Evolutionary conservation across 345 rosid genomes (phyloP).

Genomic region (Iberis pinnata): DNA sequence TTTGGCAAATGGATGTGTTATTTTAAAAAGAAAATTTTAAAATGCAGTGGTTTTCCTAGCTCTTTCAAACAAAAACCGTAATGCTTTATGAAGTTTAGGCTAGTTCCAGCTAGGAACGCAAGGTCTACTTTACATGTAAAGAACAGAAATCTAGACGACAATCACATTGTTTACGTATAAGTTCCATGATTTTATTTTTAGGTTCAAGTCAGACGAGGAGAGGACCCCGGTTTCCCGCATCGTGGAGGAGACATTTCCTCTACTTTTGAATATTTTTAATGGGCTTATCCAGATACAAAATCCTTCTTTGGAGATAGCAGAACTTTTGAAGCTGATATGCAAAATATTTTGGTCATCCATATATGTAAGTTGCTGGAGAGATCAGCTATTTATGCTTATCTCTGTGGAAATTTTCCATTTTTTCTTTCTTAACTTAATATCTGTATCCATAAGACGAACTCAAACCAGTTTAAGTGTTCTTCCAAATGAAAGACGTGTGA

Average conservation of each 20-base stretch:
- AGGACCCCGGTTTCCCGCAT: slow-evolving; percentile 77
- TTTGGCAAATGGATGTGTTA: background rate
- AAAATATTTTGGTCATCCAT: slow-evolving; percentile 98
- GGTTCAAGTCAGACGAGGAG: slow-evolving; percentile 98
- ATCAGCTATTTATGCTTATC: slow-evolving; percentile 8
- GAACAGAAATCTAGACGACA: background rate
- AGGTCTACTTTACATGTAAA: slow-evolving; percentile 5
- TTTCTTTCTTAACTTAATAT: background rate
- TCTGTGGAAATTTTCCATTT: background rate
- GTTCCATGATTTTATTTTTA: slow-evolving; percentile 26
- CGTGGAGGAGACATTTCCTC: slow-evolving; percentile 84
- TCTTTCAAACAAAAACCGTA: background rate
- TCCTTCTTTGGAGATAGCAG: slow-evolving; percentile 84
- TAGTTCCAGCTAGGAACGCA: slow-evolving; percentile 8
- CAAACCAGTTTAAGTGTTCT: slow-evolving; percentile 4
- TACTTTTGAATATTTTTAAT: slow-evolving; percentile 66
- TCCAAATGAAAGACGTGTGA: background rate
- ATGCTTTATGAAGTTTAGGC: slow-evolving; percentile 4
- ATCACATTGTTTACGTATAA: slow-evolving; percentile 12
- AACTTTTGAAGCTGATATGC: slow-evolving; percentile 87
- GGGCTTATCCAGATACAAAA: slow-evolving; percentile 73
- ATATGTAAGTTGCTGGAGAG: slow-evolving; percentile 57
- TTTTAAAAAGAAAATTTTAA: background rate
- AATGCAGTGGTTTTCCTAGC: background rate
- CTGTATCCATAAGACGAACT: background rate